Conservation (phyloP, 495 filamentous ascomycete species). For the Xylaria venustula region DNA sequence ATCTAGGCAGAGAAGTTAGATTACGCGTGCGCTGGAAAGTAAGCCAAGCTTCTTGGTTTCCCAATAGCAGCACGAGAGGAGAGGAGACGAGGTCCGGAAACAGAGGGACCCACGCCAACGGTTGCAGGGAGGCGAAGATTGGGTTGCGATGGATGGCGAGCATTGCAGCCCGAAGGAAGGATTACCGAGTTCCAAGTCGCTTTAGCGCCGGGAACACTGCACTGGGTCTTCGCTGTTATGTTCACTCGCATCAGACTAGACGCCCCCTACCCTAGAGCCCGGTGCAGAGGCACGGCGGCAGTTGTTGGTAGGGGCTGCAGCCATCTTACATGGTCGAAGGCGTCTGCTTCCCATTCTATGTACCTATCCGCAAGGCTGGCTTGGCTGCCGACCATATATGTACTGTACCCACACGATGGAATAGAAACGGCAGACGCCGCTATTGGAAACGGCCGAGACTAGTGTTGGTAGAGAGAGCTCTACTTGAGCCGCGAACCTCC, state of each 20-base stretch:
- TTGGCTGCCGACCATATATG: not conserved
- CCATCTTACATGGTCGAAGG: too few relatives aligned
- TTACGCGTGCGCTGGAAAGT: slow-evolving; percentile 2
- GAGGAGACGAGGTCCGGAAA: not conserved
- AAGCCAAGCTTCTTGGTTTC: not conserved
- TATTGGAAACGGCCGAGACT: not conserved
- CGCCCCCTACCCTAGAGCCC: too few relatives aligned
- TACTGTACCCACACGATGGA: not conserved
- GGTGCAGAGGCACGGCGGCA: not conserved
- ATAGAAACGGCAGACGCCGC: not conserved
- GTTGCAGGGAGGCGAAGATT: slow-evolving; percentile 4
- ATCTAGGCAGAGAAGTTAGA: not conserved
- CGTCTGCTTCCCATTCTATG: too few relatives aligned
- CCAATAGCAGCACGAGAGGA: not conserved
- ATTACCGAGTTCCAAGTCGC: not conserved
- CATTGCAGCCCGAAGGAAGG: slow-evolving; percentile 11
- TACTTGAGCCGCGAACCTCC: not conserved
- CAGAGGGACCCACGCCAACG: not conserved
- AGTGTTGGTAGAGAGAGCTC: too few relatives aligned
- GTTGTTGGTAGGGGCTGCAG: slow-evolving; percentile 1
- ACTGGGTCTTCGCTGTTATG: not conserved
- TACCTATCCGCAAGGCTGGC: too few relatives aligned
- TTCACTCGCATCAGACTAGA: not conserved
- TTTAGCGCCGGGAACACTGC: slow-evolving; percentile 7
- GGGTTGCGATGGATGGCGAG: slow-evolving; percentile 6